phyloP scores from a whole-genome alignment of 352 stramenopile genomes.

The Globisporangium middletonii region DNA sequence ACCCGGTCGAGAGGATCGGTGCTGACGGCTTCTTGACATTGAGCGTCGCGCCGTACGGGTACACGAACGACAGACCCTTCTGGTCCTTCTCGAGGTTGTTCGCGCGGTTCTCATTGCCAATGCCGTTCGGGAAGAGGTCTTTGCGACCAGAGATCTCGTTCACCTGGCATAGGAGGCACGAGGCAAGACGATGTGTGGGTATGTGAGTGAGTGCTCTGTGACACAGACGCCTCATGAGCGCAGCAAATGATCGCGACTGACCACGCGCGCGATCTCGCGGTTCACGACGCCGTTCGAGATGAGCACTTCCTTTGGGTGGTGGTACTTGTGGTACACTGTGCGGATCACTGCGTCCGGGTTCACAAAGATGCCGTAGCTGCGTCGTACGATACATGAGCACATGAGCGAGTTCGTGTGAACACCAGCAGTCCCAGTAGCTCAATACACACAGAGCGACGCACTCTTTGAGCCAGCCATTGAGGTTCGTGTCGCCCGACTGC shows the following conservation, averaged over 20 bases:
- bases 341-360: conserved; percentile 88
- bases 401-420: neutral
- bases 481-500: conserved; percentile 86
- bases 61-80: conserved; percentile 91
- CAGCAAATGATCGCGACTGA: conserved; percentile 4
- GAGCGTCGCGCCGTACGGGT: conserved; percentile 92
- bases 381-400: neutral
- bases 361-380: conserved; percentile 79
- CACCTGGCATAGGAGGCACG: conserved; percentile 17
- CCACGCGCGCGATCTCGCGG: conserved; percentile 83
- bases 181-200: neutral
- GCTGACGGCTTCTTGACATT: conserved; percentile 89
- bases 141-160: conserved; percentile 68
- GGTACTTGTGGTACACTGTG: conserved; percentile 95
- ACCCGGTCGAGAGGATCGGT: conserved; percentile 86
- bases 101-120: conserved; percentile 30
- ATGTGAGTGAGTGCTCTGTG: neutral
- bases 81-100: conserved; percentile 73
- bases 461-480: conserved; percentile 94
- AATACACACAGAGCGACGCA: conserved; percentile 22
- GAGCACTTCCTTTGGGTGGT: conserved; percentile 95
- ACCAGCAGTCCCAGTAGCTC: neutral
- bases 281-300: conserved; percentile 94
- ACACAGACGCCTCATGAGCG: neutral
- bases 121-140: conserved; percentile 32